Conservation (phyloP, 768 basidiomycete species). For the Suillus decipiens region DNA sequence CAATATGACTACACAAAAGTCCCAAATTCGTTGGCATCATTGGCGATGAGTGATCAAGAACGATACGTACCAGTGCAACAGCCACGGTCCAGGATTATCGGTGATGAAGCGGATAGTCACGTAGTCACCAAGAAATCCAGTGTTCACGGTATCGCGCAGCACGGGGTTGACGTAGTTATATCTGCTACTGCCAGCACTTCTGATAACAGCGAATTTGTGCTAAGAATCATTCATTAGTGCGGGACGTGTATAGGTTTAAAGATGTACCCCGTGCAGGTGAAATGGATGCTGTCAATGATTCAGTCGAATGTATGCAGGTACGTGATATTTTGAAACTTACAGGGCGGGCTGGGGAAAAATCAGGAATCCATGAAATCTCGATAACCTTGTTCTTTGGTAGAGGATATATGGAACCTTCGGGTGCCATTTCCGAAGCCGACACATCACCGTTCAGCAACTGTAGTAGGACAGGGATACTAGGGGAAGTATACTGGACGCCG, state of each 20-base stretch:
- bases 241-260: not conserved
- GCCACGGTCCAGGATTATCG: conserved; percentile 3
- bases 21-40: not conserved
- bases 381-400: conserved; percentile 48
- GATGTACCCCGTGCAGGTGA: conserved; percentile 21
- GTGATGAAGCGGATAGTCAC: conserved; percentile 4
- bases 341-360: conserved; percentile 10
- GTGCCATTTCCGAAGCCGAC: conserved; percentile 38
- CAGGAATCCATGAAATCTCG: conserved; percentile 34
- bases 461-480: conserved; percentile 45
- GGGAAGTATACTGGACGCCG: conserved; percentile 36
- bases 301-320: not conserved
- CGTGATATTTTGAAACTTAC: not conserved
- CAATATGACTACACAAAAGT: not conserved
- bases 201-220: conserved; percentile 3
- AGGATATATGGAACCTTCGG: conserved; percentile 43
- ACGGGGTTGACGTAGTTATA: not conserved
- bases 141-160: not conserved
- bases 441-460: conserved; percentile 45
- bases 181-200: not conserved
- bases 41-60: not conserved
- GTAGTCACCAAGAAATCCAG: not conserved
- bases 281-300: conserved; percentile 24
- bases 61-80: conserved; percentile 1
- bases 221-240: not conserved